A percentile compares a stretch with the other conserved stretches of the same genome.
phyloP scores from a whole-genome alignment of 2,329 filamentous ascomycete species.

The Cyphellophora attinorum region DNA sequence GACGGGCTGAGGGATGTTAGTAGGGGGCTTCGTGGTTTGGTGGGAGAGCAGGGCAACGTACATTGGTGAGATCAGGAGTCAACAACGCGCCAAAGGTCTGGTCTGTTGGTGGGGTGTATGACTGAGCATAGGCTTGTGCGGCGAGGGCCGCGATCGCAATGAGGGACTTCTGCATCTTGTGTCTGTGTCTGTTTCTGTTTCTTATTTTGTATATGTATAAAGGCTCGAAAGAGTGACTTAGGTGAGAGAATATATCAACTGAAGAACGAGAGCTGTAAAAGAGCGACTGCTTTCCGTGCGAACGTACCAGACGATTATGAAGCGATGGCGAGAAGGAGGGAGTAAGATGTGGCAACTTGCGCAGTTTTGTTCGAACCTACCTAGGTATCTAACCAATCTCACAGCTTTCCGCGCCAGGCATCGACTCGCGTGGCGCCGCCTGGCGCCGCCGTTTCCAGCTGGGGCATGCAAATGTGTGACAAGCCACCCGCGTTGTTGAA shows the following conservation, averaged over 20 bases:
- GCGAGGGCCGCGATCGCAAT: slow-evolving; percentile 41
- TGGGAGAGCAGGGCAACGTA: slow-evolving; percentile 3
- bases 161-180: background rate
- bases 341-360: no score
- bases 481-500: no score
- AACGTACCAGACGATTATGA: no score
- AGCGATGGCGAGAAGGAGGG: no score
- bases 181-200: no score
- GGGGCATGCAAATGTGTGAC: no score
- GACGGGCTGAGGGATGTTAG: slow-evolving; percentile 8
- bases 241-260: background rate
- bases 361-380: no score
- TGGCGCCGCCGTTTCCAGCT: no score
- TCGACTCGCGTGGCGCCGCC: no score
- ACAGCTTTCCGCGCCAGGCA: no score
- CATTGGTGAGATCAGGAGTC: slow-evolving; percentile 10
- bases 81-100: slow-evolving; percentile 17
- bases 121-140: slow-evolving; percentile 59
- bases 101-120: slow-evolving; percentile 13
- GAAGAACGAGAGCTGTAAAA: background rate
- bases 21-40: background rate
- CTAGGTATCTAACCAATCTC: no score
- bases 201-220: no score
- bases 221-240: background rate
- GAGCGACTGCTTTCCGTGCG: slow-evolving; percentile 1